Conservation (phyloP, 1,284 basidiomycete species). For the Malassezia dermatis region DNA sequence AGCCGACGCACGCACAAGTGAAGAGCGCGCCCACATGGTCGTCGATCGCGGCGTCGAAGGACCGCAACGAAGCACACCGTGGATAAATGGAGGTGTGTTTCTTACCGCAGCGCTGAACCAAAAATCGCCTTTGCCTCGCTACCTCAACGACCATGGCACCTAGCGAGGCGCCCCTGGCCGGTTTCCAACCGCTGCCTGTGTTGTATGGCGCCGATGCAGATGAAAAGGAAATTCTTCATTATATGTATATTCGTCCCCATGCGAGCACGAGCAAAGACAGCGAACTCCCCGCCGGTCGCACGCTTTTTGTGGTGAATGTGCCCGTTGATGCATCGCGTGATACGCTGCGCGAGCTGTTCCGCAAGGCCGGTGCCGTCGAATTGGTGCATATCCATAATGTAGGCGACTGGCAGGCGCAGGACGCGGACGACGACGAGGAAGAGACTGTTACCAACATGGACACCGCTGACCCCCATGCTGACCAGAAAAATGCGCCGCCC, state of each 20-base stretch:
- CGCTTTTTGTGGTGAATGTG: conserved; percentile 41
- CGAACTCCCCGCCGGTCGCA: conserved; percentile 25
- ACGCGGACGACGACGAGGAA: conserved; percentile 13
- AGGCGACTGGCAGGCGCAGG: background rate
- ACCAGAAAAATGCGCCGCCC: conserved; percentile 18
- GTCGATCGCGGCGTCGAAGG: background rate
- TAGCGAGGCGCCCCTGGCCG: background rate
- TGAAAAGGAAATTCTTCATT: conserved; percentile 8
- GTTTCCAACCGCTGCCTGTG: conserved; percentile 8
- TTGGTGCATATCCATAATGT: conserved; percentile 18
- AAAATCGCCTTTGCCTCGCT: background rate
- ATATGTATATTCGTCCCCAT: conserved; percentile 21
- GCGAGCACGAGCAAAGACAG: background rate
- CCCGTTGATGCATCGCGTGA: conserved; percentile 33
- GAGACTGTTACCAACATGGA: background rate
- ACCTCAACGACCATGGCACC: background rate
- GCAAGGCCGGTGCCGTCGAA: conserved; percentile 29
- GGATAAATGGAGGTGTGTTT: conserved; percentile 10
- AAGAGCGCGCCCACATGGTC: background rate
- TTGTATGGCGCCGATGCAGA: background rate
- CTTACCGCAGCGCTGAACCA: background rate
- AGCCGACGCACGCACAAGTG: background rate
- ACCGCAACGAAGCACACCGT: background rate
- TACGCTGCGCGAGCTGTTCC: conserved; percentile 29
- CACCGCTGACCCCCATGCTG: background rate